A percentile compares a stretch with the other conserved stretches of the same genome.
Evolutionary conservation across 2,329 filamentous ascomycete genomes (phyloP).

Genomic region (Aspergillus sp.): DNA sequence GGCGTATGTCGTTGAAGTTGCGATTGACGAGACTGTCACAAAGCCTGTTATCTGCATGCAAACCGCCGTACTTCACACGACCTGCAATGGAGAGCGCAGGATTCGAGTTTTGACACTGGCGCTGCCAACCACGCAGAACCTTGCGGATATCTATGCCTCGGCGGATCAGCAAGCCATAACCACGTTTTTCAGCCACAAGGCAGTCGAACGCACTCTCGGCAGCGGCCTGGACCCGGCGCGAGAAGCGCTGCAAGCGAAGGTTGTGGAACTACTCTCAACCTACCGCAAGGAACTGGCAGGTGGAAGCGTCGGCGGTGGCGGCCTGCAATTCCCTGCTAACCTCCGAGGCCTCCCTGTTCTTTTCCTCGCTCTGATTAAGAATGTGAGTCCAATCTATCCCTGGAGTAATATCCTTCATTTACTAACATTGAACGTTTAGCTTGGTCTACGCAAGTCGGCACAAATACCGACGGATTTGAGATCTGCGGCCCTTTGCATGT

Average conservation of each 20-base stretch:
- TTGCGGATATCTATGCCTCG: constrained; percentile 90
- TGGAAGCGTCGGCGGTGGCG: constrained; percentile 88
- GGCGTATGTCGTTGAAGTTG: constrained; percentile 95
- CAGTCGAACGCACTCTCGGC: constrained; percentile 83
- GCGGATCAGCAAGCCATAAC: constrained; percentile 93
- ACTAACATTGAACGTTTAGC: constrained; percentile 40
- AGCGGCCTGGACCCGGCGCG: constrained; percentile 86
- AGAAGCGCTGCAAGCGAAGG: constrained; percentile 86
- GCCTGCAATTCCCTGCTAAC: constrained; percentile 91
- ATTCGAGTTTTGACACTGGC: constrained; percentile 93
- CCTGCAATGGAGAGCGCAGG: constrained; percentile 92
- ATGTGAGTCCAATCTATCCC: constrained; percentile 57
- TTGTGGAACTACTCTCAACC: constrained; percentile 87
- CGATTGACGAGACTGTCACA: constrained; percentile 90
- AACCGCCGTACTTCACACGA: constrained; percentile 93
- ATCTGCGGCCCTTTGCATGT: constrained; percentile 84
- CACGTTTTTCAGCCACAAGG: constrained; percentile 95
- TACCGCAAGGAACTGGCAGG: constrained; percentile 97
- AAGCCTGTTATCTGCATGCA: constrained; percentile 93
- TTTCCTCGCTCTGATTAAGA: constrained; percentile 94
- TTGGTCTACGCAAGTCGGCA: constrained; percentile 83
- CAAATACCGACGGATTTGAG: constrained; percentile 93
- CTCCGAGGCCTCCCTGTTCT: constrained; percentile 82
- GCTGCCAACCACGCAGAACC: constrained; percentile 84
- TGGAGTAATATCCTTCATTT: constrained; percentile 2